phyloP scores from a whole-genome alignment of 2,329 filamentous ascomycete species.

The Chaetomium olivaceum region DNA sequence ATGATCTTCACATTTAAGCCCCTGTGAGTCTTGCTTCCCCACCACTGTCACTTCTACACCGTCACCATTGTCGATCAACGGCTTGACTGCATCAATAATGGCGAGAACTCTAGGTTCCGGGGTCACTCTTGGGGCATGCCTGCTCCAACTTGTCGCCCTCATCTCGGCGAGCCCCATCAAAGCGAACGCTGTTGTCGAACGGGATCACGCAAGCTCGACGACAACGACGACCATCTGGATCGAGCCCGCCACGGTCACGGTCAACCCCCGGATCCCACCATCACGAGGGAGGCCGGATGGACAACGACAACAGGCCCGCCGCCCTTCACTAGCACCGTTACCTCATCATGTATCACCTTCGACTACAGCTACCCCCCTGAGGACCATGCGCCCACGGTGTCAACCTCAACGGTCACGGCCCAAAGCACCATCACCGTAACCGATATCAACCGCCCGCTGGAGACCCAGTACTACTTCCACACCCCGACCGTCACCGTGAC shows the following conservation, averaged over 20 bases:
- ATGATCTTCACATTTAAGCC: neutral
- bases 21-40: neutral
- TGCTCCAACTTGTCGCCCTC: conserved; percentile 12
- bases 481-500: conserved; percentile 18
- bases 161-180: conserved; percentile 10
- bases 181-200: conserved; percentile 1
- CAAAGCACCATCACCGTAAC: conserved; percentile 12
- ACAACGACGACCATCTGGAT: conserved; percentile 14
- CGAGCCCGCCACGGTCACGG: conserved; percentile 17
- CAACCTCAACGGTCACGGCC: conserved; percentile 5
- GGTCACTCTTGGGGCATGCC: neutral
- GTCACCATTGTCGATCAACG: neutral
- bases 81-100: neutral
- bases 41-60: neutral
- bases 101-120: neutral
- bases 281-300: conserved; percentile 18
- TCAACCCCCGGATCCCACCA: conserved; percentile 23
- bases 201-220: conserved; percentile 3
- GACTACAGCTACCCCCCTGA: conserved; percentile 9
- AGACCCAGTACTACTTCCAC: conserved; percentile 9
- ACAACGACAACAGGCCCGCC: conserved; percentile 17
- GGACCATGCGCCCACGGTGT: neutral
- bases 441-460: conserved; percentile 2
- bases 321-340: conserved; percentile 17
- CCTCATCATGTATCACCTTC: conserved; percentile 21